Evolutionary conservation across 1,284 basidiomycete species (phyloP).

Genomic region (Pseudozyma hubeiensis): DNA sequence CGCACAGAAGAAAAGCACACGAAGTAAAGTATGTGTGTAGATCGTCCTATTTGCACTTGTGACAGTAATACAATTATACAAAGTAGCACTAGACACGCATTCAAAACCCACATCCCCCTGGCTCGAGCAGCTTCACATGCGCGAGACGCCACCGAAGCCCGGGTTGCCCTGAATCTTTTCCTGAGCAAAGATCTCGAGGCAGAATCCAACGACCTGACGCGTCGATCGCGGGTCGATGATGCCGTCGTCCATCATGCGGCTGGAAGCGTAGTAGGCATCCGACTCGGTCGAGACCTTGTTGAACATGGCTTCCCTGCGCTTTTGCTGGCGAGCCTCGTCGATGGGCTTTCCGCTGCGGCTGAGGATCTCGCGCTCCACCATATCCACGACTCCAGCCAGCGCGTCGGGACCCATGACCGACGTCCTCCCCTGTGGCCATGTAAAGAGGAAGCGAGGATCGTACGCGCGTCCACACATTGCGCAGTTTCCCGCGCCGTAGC

Average conservation of each 20-base stretch:
- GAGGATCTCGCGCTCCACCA: constrained; percentile 9
- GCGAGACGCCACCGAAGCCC: constrained; percentile 5
- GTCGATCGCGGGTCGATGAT: constrained; percentile 6
- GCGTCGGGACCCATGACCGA: constrained; percentile 10
- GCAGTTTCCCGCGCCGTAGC: constrained; percentile 8
- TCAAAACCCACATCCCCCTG: too few species aligned
- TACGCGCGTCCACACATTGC: constrained; percentile 8
- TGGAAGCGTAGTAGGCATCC: constrained; percentile 3
- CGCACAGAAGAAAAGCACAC: too few species aligned
- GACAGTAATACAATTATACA: too few species aligned
- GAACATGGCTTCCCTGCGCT: constrained; percentile 4
- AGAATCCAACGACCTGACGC: constrained; percentile 4
- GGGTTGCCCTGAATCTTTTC: constrained; percentile 9
- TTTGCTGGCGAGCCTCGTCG: constrained; percentile 5
- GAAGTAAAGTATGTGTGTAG: too few species aligned
- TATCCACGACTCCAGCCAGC: constrained; percentile 1
- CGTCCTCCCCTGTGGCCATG: constrained; percentile 4
- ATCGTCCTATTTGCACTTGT: too few species aligned
- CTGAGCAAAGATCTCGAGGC: constrained; percentile 9
- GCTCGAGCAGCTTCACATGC: constrained; percentile 1
- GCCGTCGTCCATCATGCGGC: constrained; percentile 6
- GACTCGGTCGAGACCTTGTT: constrained; percentile 6
- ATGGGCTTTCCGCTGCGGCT: constrained; percentile 4
- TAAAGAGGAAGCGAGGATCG: constrained; percentile 8
- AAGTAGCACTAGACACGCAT: too few species aligned